A percentile compares a stretch with the other conserved stretches of the same genome.
Conservation (phyloP, 495 filamentous ascomycete species). For the Xylaria sp. region DNA sequence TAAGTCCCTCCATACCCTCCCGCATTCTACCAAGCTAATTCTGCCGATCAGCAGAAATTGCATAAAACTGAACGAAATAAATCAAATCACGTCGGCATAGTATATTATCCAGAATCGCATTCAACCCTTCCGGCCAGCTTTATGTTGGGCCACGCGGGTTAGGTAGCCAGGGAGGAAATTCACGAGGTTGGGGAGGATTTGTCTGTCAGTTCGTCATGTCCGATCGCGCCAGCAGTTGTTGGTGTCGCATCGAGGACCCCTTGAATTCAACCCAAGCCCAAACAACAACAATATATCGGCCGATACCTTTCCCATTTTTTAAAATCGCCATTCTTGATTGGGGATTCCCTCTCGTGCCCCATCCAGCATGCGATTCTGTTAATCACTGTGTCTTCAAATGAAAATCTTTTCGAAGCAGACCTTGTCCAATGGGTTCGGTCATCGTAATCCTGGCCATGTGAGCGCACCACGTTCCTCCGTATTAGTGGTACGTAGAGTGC, state of each 20-base stretch:
- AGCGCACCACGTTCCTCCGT: slow-evolving; percentile 25
- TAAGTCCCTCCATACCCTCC: neutral
- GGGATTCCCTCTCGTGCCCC: neutral
- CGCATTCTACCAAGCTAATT: neutral
- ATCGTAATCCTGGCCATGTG: slow-evolving; percentile 7
- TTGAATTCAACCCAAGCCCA: slow-evolving; percentile 7
- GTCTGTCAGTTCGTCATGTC: neutral
- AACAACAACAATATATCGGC: neutral
- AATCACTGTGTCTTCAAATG: neutral
- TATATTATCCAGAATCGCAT: neutral
- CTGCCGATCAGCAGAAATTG: slow-evolving; percentile 7
- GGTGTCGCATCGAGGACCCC: slow-evolving; percentile 7
- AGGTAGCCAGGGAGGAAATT: neutral
- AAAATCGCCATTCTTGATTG: neutral
- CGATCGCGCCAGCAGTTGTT: neutral
- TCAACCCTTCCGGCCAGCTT: neutral
- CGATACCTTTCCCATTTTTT: slow-evolving; percentile 1
- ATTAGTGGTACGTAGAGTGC: slow-evolving; percentile 6
- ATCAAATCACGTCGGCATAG: neutral
- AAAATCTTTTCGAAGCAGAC: neutral
- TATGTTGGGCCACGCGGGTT: neutral
- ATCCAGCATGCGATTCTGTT: neutral
- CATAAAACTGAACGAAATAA: slow-evolving; percentile 5
- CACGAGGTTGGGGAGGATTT: slow-evolving; percentile 4
- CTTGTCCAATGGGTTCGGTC: slow-evolving; percentile 8